Evolutionary conservation across 2,329 filamentous ascomycete genomes (phyloP).

Genomic region (Chaetoscypha palmicola): DNA sequence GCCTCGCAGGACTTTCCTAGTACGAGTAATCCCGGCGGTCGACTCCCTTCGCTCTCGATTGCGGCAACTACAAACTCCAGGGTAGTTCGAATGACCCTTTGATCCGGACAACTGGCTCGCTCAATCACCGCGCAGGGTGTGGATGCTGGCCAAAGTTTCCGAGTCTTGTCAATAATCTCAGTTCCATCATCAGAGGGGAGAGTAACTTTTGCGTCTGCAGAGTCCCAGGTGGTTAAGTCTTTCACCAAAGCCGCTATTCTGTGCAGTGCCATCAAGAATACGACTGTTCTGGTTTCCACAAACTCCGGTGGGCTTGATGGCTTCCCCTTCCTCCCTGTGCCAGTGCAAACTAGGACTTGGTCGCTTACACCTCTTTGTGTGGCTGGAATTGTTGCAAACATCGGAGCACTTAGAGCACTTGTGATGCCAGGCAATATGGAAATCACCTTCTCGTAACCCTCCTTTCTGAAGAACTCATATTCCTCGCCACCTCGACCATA

Average conservation of each 20-base stretch:
- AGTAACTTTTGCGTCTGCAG: slow-evolving; percentile 31
- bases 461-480: slow-evolving; percentile 69
- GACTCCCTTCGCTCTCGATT: slow-evolving; percentile 79
- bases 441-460: slow-evolving; percentile 58
- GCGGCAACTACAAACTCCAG: slow-evolving; percentile 71
- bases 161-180: slow-evolving; percentile 29
- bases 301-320: slow-evolving; percentile 76
- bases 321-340: slow-evolving; percentile 84
- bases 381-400: slow-evolving; percentile 81
- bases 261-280: slow-evolving; percentile 94
- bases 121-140: slow-evolving; percentile 92
- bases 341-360: slow-evolving; percentile 92
- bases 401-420: slow-evolving; percentile 74
- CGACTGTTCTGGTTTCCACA: slow-evolving; percentile 69
- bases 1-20: slow-evolving; percentile 80
- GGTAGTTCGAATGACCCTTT: slow-evolving; percentile 85
- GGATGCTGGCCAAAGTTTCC: slow-evolving; percentile 58
- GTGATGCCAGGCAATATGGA: slow-evolving; percentile 85
- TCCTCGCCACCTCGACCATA: slow-evolving; percentile 95
- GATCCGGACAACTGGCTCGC: slow-evolving; percentile 87
- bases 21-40: slow-evolving; percentile 82
- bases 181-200: slow-evolving; percentile 10
- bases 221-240: slow-evolving; percentile 50
- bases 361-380: slow-evolving; percentile 89
- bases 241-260: slow-evolving; percentile 67